phyloP scores from a whole-genome alignment of 2,329 filamentous ascomycete species.

The Diaporthe humulicola region DNA sequence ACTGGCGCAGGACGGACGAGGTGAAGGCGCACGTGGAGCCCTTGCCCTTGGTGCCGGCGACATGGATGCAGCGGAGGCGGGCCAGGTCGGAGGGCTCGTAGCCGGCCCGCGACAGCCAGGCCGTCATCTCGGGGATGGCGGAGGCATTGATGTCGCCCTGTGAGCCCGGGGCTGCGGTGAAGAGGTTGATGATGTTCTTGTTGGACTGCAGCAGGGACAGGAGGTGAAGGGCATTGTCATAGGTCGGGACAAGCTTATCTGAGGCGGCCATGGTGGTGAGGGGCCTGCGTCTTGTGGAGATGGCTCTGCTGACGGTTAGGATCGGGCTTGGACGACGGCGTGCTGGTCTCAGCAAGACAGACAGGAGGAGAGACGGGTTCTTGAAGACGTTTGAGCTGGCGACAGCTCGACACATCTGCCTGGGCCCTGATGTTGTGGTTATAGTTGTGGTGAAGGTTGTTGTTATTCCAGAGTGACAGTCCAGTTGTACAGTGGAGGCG shows the following conservation, averaged over 20 bases:
- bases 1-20: slow-evolving; percentile 77
- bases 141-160: slow-evolving; percentile 73
- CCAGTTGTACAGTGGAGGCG: neutral
- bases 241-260: slow-evolving; percentile 54
- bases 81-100: slow-evolving; percentile 68
- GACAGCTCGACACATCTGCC: slow-evolving; percentile 28
- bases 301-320: neutral
- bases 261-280: slow-evolving; percentile 36
- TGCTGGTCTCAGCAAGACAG: slow-evolving; percentile 6
- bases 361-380: neutral
- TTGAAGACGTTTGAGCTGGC: slow-evolving; percentile 13
- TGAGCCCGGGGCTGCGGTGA: slow-evolving; percentile 59
- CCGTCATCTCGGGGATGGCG: slow-evolving; percentile 85
- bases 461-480: neutral
- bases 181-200: slow-evolving; percentile 71
- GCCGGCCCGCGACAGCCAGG: slow-evolving; percentile 82
- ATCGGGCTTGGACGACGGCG: neutral
- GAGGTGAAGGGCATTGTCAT: slow-evolving; percentile 78
- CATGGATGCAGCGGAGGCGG: slow-evolving; percentile 74
- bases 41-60: slow-evolving; percentile 95
- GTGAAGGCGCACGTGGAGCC: slow-evolving; percentile 89
- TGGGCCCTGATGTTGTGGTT: neutral
- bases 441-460: neutral
- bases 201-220: slow-evolving; percentile 87
- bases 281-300: neutral